Conservation (phyloP, 306 rosid species). For the Mucuna pruriens region DNA sequence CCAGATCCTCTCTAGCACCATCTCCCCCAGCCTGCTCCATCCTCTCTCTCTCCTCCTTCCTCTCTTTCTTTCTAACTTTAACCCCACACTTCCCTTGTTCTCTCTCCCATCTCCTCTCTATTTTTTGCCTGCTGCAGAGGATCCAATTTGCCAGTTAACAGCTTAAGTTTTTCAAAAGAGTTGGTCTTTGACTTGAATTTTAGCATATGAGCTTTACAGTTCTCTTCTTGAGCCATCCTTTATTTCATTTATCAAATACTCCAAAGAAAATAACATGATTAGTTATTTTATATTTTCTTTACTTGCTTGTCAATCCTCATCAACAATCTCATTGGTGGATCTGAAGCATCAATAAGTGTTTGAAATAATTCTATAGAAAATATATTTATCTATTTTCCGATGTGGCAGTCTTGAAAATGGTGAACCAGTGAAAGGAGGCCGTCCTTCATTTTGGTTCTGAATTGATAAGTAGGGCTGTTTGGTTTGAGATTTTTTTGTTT, state of each 20-base stretch:
- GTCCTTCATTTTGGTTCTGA: slow-evolving; percentile 14
- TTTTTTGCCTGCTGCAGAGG: neutral
- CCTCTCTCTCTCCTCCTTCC: neutral
- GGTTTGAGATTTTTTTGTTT: neutral
- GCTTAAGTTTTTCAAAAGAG: neutral
- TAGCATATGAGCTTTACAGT: neutral
- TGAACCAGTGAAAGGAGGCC: slow-evolving; percentile 5
- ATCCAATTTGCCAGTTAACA: neutral
- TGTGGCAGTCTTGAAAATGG: neutral
- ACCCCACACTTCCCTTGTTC: neutral
- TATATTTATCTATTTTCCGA: slow-evolving; percentile 1
- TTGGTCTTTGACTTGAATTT: slow-evolving; percentile 34
- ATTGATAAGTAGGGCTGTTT: neutral
- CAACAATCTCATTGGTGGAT: slow-evolving; percentile 5
- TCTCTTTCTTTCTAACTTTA: neutral
- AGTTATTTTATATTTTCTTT: neutral
- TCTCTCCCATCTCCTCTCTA: neutral
- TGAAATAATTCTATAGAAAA: slow-evolving; percentile 18
- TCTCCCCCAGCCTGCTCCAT: neutral
- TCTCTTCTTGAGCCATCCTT: slow-evolving; percentile 20
- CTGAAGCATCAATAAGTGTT: slow-evolving; percentile 15
- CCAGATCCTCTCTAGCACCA: no score
- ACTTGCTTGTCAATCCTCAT: neutral
- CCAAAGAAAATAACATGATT: slow-evolving; percentile 2
- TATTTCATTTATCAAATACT: slow-evolving; percentile 13